These are phyloP conservation scores for Phragmites australis DNA, from an alignment of 176 grass and related monocot genomes.

Conservation along the genomic window DNA sequence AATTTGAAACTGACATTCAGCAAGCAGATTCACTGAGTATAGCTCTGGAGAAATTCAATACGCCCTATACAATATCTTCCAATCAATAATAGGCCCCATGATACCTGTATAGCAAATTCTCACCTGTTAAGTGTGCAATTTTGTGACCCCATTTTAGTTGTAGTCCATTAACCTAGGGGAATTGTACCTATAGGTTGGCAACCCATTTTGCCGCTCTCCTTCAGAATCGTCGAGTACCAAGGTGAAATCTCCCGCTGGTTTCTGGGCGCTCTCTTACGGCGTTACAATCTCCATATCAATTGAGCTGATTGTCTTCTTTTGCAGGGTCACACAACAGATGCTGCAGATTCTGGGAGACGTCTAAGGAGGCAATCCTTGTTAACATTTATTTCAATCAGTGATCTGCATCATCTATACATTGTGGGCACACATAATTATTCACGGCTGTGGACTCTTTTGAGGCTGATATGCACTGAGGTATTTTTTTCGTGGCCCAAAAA, in stretches of 20 bases:
- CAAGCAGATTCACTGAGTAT: slow-evolving; percentile 92
- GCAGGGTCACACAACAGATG: slow-evolving; percentile 1
- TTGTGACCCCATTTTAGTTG: slow-evolving; percentile 12
- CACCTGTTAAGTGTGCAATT: slow-evolving; percentile 12
- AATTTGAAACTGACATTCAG: too few species aligned
- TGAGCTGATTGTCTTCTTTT: not conserved
- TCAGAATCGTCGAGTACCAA: not conserved
- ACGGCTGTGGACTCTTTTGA: not conserved
- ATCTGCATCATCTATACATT: not conserved
- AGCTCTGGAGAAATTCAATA: slow-evolving; percentile 79
- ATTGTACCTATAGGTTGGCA: not conserved
- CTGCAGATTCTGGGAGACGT: not conserved
- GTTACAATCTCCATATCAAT: not conserved
- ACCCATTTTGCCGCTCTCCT: not conserved
- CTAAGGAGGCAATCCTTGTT: not conserved
- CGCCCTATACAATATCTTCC: slow-evolving; percentile 69
- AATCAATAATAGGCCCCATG: slow-evolving; percentile 67
- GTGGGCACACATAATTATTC: not conserved
- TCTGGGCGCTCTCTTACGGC: slow-evolving; percentile 10
- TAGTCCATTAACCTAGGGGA: not conserved
- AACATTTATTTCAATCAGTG: not conserved
- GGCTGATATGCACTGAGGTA: not conserved
- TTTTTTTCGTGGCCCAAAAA: not conserved
- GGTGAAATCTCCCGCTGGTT: slow-evolving; percentile 23
- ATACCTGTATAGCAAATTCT: slow-evolving; percentile 24